Evolutionary conservation across 768 basidiomycete species (phyloP).

Genomic region (Tremella fuciformis): DNA sequence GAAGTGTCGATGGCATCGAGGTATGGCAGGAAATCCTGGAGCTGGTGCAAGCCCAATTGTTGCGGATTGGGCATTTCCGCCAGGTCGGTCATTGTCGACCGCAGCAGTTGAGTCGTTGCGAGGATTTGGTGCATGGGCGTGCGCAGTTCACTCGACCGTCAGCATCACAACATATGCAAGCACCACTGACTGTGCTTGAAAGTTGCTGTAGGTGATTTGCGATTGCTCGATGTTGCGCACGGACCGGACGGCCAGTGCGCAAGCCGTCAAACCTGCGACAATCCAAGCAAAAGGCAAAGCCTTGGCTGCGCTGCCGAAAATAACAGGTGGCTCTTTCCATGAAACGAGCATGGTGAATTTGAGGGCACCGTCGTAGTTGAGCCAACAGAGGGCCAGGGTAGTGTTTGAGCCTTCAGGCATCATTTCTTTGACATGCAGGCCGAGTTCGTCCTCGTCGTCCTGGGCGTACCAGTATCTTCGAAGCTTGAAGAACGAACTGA

Average conservation of each 20-base stretch:
- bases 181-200: conserved; percentile 47
- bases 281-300: conserved; percentile 37
- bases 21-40: conserved; percentile 40
- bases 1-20: conserved; percentile 47
- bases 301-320: conserved; percentile 29
- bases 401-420: conserved; percentile 34
- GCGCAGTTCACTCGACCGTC: conserved; percentile 38
- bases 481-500: conserved; percentile 21
- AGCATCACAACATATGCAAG: background rate
- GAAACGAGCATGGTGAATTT: conserved; percentile 36
- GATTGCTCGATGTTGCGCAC: conserved; percentile 39
- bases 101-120: conserved; percentile 41
- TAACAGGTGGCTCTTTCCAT: conserved; percentile 37
- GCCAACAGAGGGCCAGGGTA: conserved; percentile 25
- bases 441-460: conserved; percentile 27
- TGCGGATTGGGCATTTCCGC: conserved; percentile 22
- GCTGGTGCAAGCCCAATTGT: conserved; percentile 23
- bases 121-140: conserved; percentile 49
- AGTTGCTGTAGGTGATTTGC: conserved; percentile 45
- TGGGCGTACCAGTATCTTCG: conserved; percentile 40
- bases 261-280: conserved; percentile 36
- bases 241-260: conserved; percentile 37
- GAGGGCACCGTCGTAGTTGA: conserved; percentile 33
- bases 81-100: conserved; percentile 40
- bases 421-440: conserved; percentile 25